phyloP scores from a whole-genome alignment of 305 asterid species.

The Fraxinus sp. region DNA sequence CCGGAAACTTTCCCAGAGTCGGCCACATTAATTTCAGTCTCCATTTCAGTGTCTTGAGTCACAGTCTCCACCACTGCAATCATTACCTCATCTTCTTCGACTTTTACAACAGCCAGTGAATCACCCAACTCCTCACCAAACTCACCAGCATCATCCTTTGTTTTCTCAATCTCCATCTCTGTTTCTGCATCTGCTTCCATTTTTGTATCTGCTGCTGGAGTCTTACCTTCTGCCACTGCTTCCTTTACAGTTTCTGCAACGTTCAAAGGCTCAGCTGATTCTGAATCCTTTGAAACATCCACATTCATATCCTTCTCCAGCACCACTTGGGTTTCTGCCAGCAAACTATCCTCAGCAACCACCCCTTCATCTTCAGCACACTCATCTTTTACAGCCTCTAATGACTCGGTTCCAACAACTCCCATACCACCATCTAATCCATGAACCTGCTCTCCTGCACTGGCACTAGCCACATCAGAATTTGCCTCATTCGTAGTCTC shows the following conservation, averaged over 20 bases:
- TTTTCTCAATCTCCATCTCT: slow-evolving; percentile 44
- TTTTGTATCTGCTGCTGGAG: slow-evolving; percentile 26
- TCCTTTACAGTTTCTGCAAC: slow-evolving; percentile 28
- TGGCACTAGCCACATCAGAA: no score
- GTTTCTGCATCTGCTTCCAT: slow-evolving; percentile 28
- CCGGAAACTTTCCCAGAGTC: slow-evolving; percentile 57
- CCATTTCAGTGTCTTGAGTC: slow-evolving; percentile 68
- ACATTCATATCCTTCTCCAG: slow-evolving; percentile 25
- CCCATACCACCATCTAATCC: no score
- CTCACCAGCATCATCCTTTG: slow-evolving; percentile 48
- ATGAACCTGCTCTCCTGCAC: no score
- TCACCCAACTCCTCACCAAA: slow-evolving; percentile 47
- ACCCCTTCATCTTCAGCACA: no score
- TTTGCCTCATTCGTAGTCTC: no score
- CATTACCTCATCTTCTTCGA: slow-evolving; percentile 55
- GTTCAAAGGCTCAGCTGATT: slow-evolving; percentile 25
- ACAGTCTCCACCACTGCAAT: slow-evolving; percentile 61
- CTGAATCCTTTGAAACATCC: slow-evolving; percentile 27
- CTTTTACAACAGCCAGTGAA: slow-evolving; percentile 40
- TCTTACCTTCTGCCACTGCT: slow-evolving; percentile 27
- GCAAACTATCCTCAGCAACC: neutral
- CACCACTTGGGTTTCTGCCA: slow-evolving; percentile 24
- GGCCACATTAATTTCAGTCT: slow-evolving; percentile 69
- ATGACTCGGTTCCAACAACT: no score
- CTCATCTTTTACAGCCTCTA: no score